A percentile compares a stretch with the other conserved stretches of the same genome.
Evolutionary conservation across 163 green algal species (phyloP).

Genomic region (Scenedesmus sp.): DNA sequence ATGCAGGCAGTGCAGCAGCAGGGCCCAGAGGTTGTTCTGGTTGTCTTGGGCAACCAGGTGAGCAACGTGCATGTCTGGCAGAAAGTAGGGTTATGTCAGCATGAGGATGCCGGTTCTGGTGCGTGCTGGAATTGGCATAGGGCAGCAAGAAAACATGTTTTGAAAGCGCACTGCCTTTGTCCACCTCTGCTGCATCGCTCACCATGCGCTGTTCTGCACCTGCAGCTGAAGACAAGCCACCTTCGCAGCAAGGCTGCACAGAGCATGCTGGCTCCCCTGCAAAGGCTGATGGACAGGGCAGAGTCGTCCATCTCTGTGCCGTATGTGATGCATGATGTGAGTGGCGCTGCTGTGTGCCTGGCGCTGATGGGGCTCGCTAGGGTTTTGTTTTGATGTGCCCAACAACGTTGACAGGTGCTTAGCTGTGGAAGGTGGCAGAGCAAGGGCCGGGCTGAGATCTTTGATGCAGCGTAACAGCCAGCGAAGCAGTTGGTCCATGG

Average conservation of each 20-base stretch:
- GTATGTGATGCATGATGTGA: conserved; percentile 45
- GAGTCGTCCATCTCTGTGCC: conserved; percentile 19
- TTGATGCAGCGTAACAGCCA: too few species aligned
- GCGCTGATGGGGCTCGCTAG: neutral
- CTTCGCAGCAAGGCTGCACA: conserved; percentile 14
- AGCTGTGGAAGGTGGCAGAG: too few species aligned
- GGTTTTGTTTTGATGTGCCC: neutral
- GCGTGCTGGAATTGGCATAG: neutral
- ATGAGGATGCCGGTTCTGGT: too few species aligned
- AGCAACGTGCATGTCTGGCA: neutral
- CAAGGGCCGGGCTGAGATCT: too few species aligned
- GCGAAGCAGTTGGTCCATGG: too few species aligned
- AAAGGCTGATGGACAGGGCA: conserved; percentile 9
- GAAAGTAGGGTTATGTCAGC: neutral
- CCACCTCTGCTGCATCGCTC: neutral
- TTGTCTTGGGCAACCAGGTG: conserved; percentile 47
- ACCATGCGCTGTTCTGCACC: neutral
- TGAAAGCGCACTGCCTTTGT: too few species aligned
- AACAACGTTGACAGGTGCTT: too few species aligned
- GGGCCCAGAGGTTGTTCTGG: conserved; percentile 28
- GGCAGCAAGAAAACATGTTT: neutral
- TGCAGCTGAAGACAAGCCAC: conserved; percentile 45
- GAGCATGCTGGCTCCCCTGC: conserved; percentile 9
- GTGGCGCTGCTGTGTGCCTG: neutral
- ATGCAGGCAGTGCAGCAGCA: neutral